Evolutionary conservation across 306 rosid species (phyloP).

Genomic region (Dryas drummondii): DNA sequence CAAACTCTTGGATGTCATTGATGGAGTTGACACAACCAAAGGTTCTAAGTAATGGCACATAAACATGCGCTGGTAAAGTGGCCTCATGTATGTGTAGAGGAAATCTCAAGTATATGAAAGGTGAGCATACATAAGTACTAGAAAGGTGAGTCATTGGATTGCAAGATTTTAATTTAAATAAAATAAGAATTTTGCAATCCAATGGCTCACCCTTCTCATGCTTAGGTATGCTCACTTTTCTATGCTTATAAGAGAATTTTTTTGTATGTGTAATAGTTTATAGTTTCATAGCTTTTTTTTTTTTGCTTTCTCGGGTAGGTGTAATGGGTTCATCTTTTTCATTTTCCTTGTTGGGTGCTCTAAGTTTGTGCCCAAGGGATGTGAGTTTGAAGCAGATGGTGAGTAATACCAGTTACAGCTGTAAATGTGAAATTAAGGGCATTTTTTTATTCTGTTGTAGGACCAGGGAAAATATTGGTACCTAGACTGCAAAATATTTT

Average conservation of each 20-base stretch:
- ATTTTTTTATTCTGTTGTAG: not conserved
- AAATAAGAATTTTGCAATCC: too few relatives aligned
- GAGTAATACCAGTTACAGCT: not conserved
- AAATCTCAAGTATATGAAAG: too few relatives aligned
- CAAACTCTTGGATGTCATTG: conserved; percentile 72
- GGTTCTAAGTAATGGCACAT: not conserved
- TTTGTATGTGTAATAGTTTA: conserved; percentile 22
- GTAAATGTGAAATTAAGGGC: not conserved
- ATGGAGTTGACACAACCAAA: conserved; percentile 54
- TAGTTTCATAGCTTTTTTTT: not conserved
- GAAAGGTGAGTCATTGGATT: too few relatives aligned
- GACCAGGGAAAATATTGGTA: too few relatives aligned
- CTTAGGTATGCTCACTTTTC: too few relatives aligned
- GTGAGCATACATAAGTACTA: too few relatives aligned
- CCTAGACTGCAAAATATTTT: too few relatives aligned
- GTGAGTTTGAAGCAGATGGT: not conserved
- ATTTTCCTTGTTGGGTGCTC: conserved; percentile 4
- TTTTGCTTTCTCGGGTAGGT: not conserved
- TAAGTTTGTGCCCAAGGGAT: not conserved
- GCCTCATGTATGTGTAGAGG: not conserved
- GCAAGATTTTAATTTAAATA: too few relatives aligned
- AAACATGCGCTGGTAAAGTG: not conserved
- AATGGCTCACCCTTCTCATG: too few relatives aligned
- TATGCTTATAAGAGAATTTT: too few relatives aligned
- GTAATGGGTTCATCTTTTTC: not conserved